Evolutionary conservation across 352 stramenopile species (phyloP).

Genomic region (Phytopythium oedochilum): DNA sequence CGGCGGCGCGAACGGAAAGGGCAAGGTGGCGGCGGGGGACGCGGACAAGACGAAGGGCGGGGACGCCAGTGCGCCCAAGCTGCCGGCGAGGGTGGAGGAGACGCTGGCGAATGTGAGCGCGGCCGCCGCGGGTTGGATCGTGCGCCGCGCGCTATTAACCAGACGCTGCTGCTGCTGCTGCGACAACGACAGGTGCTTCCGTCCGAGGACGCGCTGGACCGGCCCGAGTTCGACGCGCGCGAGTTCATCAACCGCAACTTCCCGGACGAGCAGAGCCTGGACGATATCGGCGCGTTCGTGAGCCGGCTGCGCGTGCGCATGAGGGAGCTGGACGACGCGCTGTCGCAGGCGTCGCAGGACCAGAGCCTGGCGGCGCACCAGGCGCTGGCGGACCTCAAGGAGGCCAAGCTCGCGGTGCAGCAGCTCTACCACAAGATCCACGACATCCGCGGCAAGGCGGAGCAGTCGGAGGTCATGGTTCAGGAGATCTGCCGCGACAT

Average conservation of each 20-base stretch:
- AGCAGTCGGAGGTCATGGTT: constrained; percentile 95
- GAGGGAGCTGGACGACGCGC: constrained; percentile 76
- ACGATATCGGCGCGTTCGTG: constrained; percentile 82
- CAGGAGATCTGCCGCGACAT: constrained; percentile 98
- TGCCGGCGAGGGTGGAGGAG: constrained; percentile 46
- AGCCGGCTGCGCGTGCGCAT: constrained; percentile 67
- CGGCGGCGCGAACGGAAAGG: not conserved
- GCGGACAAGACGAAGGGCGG: constrained; percentile 3
- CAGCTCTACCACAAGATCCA: constrained; percentile 92
- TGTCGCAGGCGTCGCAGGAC: constrained; percentile 76
- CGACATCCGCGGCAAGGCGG: constrained; percentile 92
- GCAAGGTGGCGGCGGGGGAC: not conserved
- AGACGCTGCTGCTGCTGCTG: not conserved
- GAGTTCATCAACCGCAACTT: constrained; percentile 93
- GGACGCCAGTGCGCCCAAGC: constrained; percentile 33
- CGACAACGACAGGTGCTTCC: constrained; percentile 42
- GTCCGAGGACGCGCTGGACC: constrained; percentile 85
- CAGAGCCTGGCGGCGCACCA: constrained; percentile 72
- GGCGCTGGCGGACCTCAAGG: constrained; percentile 78
- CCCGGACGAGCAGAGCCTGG: constrained; percentile 78
- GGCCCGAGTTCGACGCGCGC: constrained; percentile 87
- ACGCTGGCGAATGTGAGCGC: constrained; percentile 39
- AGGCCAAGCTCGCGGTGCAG: constrained; percentile 79
- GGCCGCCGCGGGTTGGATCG: not conserved
- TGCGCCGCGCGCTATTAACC: not conserved